These are phyloP conservation scores for Moesziomyces aphidis DNA, from an alignment of 1,284 basidiomycete species.

Conservation along the genomic window DNA sequence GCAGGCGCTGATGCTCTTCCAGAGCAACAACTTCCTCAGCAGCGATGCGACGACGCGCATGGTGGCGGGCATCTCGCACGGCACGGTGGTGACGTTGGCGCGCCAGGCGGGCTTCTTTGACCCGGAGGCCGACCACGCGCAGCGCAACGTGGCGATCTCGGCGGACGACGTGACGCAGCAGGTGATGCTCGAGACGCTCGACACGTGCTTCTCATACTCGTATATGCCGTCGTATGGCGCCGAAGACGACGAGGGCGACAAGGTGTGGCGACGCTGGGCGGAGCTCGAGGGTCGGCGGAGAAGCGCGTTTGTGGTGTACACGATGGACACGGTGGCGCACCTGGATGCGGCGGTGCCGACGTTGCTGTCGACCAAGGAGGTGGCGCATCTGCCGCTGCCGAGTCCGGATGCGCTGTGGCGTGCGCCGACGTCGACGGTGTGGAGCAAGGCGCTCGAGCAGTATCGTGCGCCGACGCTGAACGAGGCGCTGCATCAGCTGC, in stretches of 20 bases:
- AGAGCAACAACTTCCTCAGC: conserved; percentile 55
- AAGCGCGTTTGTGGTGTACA: conserved; percentile 51
- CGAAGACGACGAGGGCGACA: conserved; percentile 41
- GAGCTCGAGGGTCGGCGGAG: conserved; percentile 57
- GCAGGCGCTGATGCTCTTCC: conserved; percentile 56
- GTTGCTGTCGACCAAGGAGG: conserved; percentile 45
- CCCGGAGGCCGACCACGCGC: conserved; percentile 37
- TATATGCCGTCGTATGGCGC: conserved; percentile 42
- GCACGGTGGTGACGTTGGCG: conserved; percentile 48
- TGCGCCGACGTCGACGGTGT: conserved; percentile 41
- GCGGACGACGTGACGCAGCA: conserved; percentile 39
- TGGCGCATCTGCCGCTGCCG: conserved; percentile 56
- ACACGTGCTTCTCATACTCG: conserved; percentile 44
- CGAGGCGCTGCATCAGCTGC: conserved; percentile 49
- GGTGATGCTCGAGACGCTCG: conserved; percentile 38
- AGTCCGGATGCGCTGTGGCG: conserved; percentile 55
- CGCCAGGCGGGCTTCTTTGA: conserved; percentile 60
- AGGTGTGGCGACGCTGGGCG: conserved; percentile 58
- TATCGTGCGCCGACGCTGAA: conserved; percentile 51
- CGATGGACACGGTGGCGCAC: conserved; percentile 55
- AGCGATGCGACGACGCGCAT: conserved; percentile 45
- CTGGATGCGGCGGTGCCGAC: conserved; percentile 52
- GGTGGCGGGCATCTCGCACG: conserved; percentile 49
- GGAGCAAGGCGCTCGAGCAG: conserved; percentile 28
- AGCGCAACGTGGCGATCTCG: conserved; percentile 24